These are phyloP conservation scores for Pezicula carpinea DNA, from an alignment of 2,329 filamentous ascomycete genomes.

Conservation along the genomic window DNA sequence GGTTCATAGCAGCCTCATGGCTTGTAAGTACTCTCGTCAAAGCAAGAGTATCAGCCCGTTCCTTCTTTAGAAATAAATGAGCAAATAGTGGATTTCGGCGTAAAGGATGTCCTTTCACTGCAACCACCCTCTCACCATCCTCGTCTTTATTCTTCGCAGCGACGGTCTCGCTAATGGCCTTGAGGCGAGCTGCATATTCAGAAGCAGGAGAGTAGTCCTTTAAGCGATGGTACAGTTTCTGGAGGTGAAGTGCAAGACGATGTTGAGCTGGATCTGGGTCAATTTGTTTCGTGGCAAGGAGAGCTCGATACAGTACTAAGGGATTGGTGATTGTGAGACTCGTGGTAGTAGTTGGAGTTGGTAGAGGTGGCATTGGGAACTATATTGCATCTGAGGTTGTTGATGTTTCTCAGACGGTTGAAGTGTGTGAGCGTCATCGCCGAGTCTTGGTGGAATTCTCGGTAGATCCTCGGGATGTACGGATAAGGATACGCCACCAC, in stretches of 20 bases:
- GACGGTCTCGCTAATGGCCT: constrained; percentile 50
- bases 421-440: not conserved
- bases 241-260: constrained; percentile 68
- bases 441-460: too few relatives aligned
- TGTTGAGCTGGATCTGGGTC: constrained; percentile 68
- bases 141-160: constrained; percentile 14
- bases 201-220: constrained; percentile 73
- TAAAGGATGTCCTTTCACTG: constrained; percentile 49
- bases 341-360: constrained; percentile 36
- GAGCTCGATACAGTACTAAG: constrained; percentile 68
- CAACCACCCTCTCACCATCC: constrained; percentile 36
- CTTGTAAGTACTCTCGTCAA: constrained; percentile 65
- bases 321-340: constrained; percentile 63
- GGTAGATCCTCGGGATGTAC: too few relatives aligned
- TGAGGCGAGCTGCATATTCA: constrained; percentile 64
- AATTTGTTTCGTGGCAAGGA: constrained; percentile 59
- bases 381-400: constrained; percentile 3
- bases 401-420: not conserved
- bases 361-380: constrained; percentile 28
- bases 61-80: constrained; percentile 53
- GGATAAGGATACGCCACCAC: too few relatives aligned
- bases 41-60: constrained; percentile 53
- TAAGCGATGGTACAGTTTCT: constrained; percentile 68
- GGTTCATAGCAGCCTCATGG: constrained; percentile 65
- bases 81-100: constrained; percentile 54